Percentiles rank a stretch among this genome's conserved stretches.
These are phyloP conservation scores for Saururus chinensis DNA, from an alignment of 164 flowering plant genomes.

Conservation along the genomic window DNA sequence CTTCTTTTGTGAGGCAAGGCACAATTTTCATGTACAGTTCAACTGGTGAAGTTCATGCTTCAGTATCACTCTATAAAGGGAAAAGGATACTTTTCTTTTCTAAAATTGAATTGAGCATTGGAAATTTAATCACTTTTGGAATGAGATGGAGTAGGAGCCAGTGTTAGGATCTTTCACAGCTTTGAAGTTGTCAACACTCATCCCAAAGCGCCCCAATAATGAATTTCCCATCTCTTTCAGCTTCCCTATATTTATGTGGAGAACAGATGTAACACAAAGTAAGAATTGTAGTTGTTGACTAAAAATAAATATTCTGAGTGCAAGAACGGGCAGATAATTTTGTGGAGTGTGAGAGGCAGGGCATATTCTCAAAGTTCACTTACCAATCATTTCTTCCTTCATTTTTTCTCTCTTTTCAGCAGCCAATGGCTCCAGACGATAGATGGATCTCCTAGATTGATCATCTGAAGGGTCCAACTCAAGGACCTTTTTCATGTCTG, in stretches of 20 bases:
- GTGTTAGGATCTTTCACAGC: slow-evolving; percentile 94
- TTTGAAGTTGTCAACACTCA: slow-evolving; percentile 96
- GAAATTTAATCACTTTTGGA: slow-evolving; percentile 33
- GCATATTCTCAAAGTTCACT: neutral
- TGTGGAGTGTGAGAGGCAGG: neutral
- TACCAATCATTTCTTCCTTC: slow-evolving; percentile 97
- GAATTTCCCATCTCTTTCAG: slow-evolving; percentile 90
- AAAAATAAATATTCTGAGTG: neutral
- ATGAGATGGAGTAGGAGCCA: slow-evolving; percentile 81
- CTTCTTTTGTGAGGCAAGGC: too few species aligned
- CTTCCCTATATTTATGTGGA: slow-evolving; percentile 43
- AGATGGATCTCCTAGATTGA: slow-evolving; percentile 53
- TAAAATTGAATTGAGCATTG: neutral
- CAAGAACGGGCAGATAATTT: neutral
- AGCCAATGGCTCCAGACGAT: slow-evolving; percentile 70
- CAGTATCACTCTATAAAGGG: neutral
- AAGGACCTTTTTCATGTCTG: slow-evolving; percentile 67
- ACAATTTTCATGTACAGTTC: too few species aligned
- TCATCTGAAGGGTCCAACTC: slow-evolving; percentile 76
- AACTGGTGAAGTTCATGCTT: too few species aligned
- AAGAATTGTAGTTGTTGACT: neutral
- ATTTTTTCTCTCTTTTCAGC: slow-evolving; percentile 85
- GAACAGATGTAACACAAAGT: neutral
- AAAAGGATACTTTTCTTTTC: neutral
- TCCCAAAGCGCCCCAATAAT: slow-evolving; percentile 79